Evolutionary conservation across 208 protist genomes (phyloP).

Genomic region (Trypanosoma brucei): DNA sequence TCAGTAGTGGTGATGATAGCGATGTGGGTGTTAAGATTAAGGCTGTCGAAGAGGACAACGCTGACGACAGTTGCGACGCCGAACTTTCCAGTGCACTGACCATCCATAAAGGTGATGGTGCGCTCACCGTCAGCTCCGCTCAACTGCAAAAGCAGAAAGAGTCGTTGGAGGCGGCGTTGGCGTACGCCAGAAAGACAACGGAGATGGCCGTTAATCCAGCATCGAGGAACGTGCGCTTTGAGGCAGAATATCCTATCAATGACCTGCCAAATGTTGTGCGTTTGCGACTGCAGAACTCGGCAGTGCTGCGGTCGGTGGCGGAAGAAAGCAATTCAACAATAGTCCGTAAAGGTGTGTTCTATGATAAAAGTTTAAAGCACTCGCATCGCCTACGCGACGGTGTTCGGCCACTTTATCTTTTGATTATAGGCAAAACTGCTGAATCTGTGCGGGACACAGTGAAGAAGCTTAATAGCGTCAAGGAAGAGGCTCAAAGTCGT

Average conservation of each 20-base stretch:
- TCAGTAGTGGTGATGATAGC: conserved; percentile 32
- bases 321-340: conserved; percentile 72
- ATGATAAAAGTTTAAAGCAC: conserved; percentile 68
- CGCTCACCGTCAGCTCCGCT: conserved; percentile 7
- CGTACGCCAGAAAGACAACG: conserved; percentile 72
- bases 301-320: conserved; percentile 47
- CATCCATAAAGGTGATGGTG: conserved; percentile 2
- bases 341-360: conserved; percentile 82
- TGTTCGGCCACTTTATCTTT: conserved; percentile 71
- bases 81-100: conserved; percentile 17
- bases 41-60: conserved; percentile 14
- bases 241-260: conserved; percentile 81
- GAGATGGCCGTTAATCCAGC: conserved; percentile 33
- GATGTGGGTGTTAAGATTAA: conserved; percentile 28
- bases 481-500: conserved; percentile 44
- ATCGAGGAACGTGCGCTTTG: conserved; percentile 56
- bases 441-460: conserved; percentile 63
- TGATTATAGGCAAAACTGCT: conserved; percentile 64
- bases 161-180: conserved; percentile 59
- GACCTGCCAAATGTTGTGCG: conserved; percentile 69
- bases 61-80: conserved; percentile 16
- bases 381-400: conserved; percentile 72
- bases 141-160: conserved; percentile 52
- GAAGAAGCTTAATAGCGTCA: conserved; percentile 57
- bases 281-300: conserved; percentile 50